These are phyloP conservation scores for Lactifluus piperatus DNA, from an alignment of 768 basidiomycete species.

Conservation along the genomic window DNA sequence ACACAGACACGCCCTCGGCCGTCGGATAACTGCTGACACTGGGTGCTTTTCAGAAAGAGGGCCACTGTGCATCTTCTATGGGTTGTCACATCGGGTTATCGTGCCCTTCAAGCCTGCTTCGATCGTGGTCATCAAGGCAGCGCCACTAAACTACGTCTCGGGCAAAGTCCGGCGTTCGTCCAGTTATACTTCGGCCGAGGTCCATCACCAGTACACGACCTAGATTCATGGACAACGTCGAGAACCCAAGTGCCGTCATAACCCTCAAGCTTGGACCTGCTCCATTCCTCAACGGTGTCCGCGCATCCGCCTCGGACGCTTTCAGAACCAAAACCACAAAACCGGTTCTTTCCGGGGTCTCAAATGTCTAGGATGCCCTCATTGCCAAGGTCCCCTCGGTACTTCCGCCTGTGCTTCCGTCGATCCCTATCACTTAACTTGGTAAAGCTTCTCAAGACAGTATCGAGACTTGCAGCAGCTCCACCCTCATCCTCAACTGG, in stretches of 20 bases:
- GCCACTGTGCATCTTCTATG: background rate
- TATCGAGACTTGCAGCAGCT: background rate
- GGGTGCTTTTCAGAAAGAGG: background rate
- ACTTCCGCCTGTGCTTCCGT: background rate
- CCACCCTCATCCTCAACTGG: too few species aligned
- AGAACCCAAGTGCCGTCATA: background rate
- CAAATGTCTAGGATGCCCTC: background rate
- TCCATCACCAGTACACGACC: background rate
- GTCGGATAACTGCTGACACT: too few species aligned
- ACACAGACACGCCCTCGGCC: too few species aligned
- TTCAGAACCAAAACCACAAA: background rate
- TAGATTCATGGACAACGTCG: background rate
- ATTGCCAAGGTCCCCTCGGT: too few species aligned
- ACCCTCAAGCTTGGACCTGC: background rate
- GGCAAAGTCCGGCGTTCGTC: background rate
- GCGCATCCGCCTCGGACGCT: background rate
- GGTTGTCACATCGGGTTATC: too few species aligned
- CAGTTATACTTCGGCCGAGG: background rate
- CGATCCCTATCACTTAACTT: background rate
- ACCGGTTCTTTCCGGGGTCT: too few species aligned
- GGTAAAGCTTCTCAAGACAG: too few species aligned
- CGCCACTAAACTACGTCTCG: background rate
- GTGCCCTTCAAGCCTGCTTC: background rate
- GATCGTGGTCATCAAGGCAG: background rate
- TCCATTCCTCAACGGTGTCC: background rate